Conservation (phyloP, 2,329 filamentous ascomycete genomes). For the Cladobotryum mycophilum region DNA sequence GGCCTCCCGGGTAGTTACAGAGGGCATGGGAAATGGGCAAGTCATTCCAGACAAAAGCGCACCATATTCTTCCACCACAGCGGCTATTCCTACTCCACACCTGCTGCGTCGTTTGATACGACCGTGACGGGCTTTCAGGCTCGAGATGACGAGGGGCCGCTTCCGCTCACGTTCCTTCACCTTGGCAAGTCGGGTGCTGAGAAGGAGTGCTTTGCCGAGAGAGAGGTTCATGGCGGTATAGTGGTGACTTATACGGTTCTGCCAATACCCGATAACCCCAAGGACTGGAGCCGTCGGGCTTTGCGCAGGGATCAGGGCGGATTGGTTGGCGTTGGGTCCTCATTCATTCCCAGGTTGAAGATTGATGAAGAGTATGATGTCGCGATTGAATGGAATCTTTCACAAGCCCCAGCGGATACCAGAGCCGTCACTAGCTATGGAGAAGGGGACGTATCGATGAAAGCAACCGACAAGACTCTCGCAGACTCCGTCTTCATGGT, state of each 20-base stretch:
- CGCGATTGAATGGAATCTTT: not conserved
- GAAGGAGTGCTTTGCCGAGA: too few species aligned
- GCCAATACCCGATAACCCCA: not conserved
- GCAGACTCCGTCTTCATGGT: constrained; percentile 2
- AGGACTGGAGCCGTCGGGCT: not conserved
- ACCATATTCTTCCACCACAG: too few species aligned
- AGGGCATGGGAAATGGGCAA: too few species aligned
- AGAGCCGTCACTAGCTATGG: constrained; percentile 1
- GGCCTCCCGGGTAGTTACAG: too few species aligned
- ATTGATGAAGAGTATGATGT: not conserved
- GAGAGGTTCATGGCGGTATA: not conserved
- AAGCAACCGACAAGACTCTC: not conserved
- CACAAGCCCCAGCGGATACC: not conserved
- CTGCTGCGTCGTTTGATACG: too few species aligned
- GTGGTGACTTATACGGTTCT: not conserved
- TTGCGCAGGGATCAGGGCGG: not conserved
- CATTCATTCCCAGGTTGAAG: not conserved
- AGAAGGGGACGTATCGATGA: not conserved
- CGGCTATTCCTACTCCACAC: too few species aligned
- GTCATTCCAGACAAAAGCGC: too few species aligned
- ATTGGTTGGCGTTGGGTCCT: not conserved
- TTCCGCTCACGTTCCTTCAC: too few species aligned
- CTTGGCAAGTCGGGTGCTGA: too few species aligned
- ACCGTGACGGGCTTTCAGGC: too few species aligned
- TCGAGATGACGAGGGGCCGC: too few species aligned